Evolutionary conservation across 1,284 basidiomycete species (phyloP), one percentile per base, ranked within the genome.

Genomic region (Crucibulum parvulum): DNA sequence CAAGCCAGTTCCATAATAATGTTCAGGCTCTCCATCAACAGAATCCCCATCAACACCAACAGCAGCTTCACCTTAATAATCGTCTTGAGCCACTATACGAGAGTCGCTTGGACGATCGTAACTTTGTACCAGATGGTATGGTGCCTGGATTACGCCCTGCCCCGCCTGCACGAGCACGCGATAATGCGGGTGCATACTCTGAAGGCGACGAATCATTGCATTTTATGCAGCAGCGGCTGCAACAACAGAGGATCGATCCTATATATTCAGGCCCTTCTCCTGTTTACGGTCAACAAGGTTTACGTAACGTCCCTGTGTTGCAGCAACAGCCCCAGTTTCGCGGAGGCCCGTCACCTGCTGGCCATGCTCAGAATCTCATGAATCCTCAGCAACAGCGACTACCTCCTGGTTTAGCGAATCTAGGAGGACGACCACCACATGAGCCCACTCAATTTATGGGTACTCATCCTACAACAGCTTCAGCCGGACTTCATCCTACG

Each of bases 341-440:
- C 34, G 87, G 88, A 56, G 88, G 85, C 31, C 85, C 87, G 8
- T 91, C 90, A 34, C 90, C 91, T 2, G 78, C 31, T 31, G 31
- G 31, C 31, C 31, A 31, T 31, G 31, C 84, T 54, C 66, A 77
- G 11, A 76, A 76, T 56, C 80, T 78, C 56, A 81, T 81, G 56
- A 84, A 79, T 64, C 73, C 81, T 36, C 78, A 76, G 56, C 84
- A 78, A 54, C 85, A 92, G 69, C 85, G 90, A 53, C 75, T 93
- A 41, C 91, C 91, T 18, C 90, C 90, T n/a, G 91, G 91, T 37
- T 78, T 93, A 46, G 91, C 91, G n/a, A 92, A 92, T 68, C 83
- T 93, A 35, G 91, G 91, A 39, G 90, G 86, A 45, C 85, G 91
- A 7, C 91, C 91, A 35, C 91, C 91, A 7, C 91, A 92, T 68